These are phyloP conservation scores for Backusella tarrabulga DNA, from an alignment of 192 early-diverging fungal genomes.

Conservation along the genomic window DNA sequence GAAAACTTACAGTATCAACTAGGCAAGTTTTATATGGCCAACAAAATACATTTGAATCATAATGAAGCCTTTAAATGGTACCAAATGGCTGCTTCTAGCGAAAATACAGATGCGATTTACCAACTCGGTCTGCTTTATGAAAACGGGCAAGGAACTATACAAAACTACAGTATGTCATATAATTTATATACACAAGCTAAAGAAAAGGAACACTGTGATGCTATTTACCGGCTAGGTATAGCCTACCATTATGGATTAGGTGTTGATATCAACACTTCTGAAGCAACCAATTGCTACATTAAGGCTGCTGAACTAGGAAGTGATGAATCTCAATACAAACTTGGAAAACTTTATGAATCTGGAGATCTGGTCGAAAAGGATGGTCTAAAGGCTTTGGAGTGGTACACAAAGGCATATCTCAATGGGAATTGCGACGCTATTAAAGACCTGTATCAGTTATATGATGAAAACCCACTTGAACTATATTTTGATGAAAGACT, in stretches of 20 bases:
- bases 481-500: neutral
- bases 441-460: neutral
- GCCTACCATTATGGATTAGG: neutral
- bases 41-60: neutral
- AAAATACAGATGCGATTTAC: neutral
- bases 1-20: neutral
- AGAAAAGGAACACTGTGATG: neutral
- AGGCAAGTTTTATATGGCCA: neutral
- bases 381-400: neutral
- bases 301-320: neutral
- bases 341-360: neutral
- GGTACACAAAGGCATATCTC: neutral
- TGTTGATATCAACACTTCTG: neutral
- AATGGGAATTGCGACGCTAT: neutral
- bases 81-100: neutral
- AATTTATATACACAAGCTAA: too few species aligned
- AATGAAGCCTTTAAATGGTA: neutral
- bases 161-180: too few species aligned
- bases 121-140: too few species aligned
- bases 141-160: too few species aligned
- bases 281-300: neutral
- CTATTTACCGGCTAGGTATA: neutral
- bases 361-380: neutral
- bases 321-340: neutral
- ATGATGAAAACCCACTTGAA: neutral